Evolutionary conservation across 345 rosid species (phyloP).

Genomic region (Orychophragmus violaceus): DNA sequence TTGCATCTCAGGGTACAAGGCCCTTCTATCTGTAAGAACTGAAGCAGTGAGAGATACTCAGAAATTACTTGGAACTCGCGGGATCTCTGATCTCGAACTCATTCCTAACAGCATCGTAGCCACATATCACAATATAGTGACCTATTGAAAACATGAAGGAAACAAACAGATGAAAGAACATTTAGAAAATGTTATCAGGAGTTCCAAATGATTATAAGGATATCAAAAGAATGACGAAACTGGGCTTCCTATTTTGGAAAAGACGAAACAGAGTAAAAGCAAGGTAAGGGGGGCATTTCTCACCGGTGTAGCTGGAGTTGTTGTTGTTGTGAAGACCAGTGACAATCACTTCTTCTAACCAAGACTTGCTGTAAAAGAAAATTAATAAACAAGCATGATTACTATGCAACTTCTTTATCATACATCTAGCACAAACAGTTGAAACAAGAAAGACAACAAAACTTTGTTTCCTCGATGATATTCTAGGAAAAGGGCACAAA

Average conservation of each 20-base stretch:
- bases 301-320: conserved; percentile 63
- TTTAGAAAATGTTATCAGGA: too few species aligned
- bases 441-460: not conserved
- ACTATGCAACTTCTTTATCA: not conserved
- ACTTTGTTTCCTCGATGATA: too few species aligned
- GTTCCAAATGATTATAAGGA: not conserved
- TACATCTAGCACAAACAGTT: not conserved
- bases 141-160: conserved; percentile 39
- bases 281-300: conserved; percentile 16
- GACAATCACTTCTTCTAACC: conserved; percentile 57
- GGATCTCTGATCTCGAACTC: conserved; percentile 99
- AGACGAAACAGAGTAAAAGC: not conserved
- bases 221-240: not conserved
- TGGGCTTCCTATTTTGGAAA: not conserved
- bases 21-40: not conserved
- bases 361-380: conserved; percentile 45
- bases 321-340: conserved; percentile 43
- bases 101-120: conserved; percentile 64
- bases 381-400: not conserved
- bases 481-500: not conserved
- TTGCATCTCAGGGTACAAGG: not conserved
- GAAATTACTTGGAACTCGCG: conserved; percentile 70
- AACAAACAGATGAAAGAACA: not conserved
- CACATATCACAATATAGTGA: conserved; percentile 85
- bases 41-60: not conserved